phyloP scores from a whole-genome alignment of 2,329 filamentous ascomycete species.

The Cladosporium sp. region DNA sequence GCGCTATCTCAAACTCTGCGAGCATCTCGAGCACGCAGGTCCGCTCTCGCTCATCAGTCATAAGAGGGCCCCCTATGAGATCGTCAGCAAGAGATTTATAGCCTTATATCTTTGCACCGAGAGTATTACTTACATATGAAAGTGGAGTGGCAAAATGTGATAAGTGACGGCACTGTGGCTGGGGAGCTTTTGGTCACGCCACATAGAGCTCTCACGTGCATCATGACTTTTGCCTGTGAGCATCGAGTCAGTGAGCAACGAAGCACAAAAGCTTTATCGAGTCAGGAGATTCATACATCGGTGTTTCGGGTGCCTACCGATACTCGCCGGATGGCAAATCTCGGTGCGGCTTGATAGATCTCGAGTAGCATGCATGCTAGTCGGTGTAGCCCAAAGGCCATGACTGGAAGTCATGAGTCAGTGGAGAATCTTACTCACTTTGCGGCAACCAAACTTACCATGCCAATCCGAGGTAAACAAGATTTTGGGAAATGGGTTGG shows the following conservation, averaged over 20 bases:
- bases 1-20: neutral
- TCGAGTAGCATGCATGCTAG: conserved; percentile 14
- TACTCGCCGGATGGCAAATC: neutral
- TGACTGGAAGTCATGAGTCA: conserved; percentile 8
- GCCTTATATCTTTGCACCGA: neutral
- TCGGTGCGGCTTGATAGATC: conserved; percentile 6
- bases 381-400: conserved; percentile 15
- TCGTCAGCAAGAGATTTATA: neutral
- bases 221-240: conserved; percentile 4
- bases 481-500: conserved; percentile 1
- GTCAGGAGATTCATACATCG: conserved; percentile 1
- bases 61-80: conserved; percentile 1
- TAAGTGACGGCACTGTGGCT: neutral
- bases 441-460: neutral
- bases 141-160: conserved; percentile 4
- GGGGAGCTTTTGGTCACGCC: conserved; percentile 2
- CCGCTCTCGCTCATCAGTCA: conserved; percentile 5
- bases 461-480: conserved; percentile 6
- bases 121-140: conserved; percentile 6
- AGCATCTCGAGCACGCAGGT: conserved; percentile 3
- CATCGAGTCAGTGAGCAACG: neutral
- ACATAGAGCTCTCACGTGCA: conserved; percentile 3
- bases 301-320: neutral
- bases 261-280: neutral
- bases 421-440: neutral